Percentiles rank a stretch among this genome's conserved stretches.
phyloP scores from a whole-genome alignment of 1,284 basidiomycete species.

The Blastosporella zonata region DNA sequence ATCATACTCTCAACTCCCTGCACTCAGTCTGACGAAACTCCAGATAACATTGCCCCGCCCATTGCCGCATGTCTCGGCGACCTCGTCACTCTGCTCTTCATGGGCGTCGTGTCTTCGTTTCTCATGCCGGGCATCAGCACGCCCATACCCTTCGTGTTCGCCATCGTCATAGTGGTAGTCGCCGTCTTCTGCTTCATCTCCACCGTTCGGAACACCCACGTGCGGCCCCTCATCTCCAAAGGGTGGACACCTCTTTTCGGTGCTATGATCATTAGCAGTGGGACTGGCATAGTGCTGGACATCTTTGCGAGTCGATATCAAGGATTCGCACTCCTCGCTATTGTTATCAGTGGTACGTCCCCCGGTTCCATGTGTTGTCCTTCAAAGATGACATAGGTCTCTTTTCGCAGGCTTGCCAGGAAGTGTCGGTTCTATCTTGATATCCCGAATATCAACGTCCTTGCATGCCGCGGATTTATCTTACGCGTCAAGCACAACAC shows the following conservation, averaged over 20 bases:
- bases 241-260: conserved; percentile 91
- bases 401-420: conserved; percentile 68
- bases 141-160: conserved; percentile 61
- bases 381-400: conserved; percentile 2
- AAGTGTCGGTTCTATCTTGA: conserved; percentile 87
- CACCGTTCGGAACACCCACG: conserved; percentile 64
- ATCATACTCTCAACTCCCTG: background rate
- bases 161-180: conserved; percentile 53
- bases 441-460: conserved; percentile 86
- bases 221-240: conserved; percentile 69
- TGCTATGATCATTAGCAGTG: conserved; percentile 91
- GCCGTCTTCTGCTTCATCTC: conserved; percentile 53
- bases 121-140: conserved; percentile 69
- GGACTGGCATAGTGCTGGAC: conserved; percentile 90
- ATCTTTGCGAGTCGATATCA: conserved; percentile 83
- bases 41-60: conserved; percentile 95
- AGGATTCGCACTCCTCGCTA: conserved; percentile 85
- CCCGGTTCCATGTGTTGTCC: background rate
- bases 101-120: conserved; percentile 62
- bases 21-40: background rate
- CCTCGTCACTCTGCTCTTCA: conserved; percentile 82
- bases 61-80: conserved; percentile 93
- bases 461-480: conserved; percentile 62
- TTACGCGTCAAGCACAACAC: conserved; percentile 18
- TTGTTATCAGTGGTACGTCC: conserved; percentile 80